Conservation (phyloP, 345 rosid genomes). For the Brassica juncea region DNA sequence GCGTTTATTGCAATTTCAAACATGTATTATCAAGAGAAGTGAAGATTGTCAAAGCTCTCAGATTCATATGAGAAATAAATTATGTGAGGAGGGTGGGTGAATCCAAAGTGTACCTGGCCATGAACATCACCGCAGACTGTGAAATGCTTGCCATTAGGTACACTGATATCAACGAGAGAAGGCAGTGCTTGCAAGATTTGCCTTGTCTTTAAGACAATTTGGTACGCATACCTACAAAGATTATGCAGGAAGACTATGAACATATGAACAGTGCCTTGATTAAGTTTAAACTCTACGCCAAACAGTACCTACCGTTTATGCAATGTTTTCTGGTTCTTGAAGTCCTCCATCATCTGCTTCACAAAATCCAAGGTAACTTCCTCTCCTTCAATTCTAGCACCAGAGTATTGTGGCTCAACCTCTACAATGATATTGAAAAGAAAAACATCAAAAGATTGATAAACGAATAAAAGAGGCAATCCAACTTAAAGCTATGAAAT, state of each 20-base stretch:
- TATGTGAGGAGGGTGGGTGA: background rate
- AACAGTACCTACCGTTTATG: constrained; percentile 66
- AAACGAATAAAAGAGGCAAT: background rate
- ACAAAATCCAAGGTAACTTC: constrained; percentile 86
- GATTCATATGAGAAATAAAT: background rate
- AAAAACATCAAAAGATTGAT: constrained; percentile 24
- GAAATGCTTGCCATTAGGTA: constrained; percentile 72
- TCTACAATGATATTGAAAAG: constrained; percentile 50
- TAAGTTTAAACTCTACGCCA: constrained; percentile 23
- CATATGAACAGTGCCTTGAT: background rate
- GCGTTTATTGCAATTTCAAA: background rate
- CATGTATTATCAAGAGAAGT: background rate
- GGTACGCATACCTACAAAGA: constrained; percentile 80
- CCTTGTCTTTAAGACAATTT: constrained; percentile 83
- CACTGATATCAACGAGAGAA: constrained; percentile 76
- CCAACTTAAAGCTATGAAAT: constrained; percentile 14
- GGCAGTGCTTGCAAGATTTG: constrained; percentile 74
- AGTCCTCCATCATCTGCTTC: constrained; percentile 90
- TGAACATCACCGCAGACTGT: constrained; percentile 99
- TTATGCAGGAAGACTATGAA: constrained; percentile 21
- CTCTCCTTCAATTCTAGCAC: constrained; percentile 93
- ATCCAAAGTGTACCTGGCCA: constrained; percentile 72
- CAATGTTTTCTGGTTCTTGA: constrained; percentile 81
- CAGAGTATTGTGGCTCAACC: constrained; percentile 95
- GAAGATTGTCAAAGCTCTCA: background rate